phyloP scores from a whole-genome alignment of 2,329 filamentous ascomycete species.

The Hypoxylon sp. region DNA sequence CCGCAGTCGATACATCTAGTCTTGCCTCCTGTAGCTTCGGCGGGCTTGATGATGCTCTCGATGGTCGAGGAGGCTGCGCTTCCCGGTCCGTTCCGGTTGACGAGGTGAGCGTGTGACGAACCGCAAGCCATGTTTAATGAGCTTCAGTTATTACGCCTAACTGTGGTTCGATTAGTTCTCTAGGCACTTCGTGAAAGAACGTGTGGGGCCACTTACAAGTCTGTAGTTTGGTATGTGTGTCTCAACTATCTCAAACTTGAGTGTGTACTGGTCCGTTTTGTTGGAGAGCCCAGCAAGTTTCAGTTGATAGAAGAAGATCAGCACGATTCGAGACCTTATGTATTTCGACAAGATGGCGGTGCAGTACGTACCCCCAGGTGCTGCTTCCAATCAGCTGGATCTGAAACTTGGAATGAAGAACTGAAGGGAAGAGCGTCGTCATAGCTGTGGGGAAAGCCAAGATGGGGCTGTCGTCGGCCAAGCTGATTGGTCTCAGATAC shows the following conservation, averaged over 20 bases:
- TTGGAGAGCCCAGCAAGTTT: not conserved
- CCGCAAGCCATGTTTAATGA: conserved; percentile 53
- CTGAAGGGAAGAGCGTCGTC: conserved; percentile 35
- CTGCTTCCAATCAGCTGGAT: conserved; percentile 18
- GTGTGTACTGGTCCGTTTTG: not conserved
- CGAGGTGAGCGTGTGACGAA: conserved; percentile 53
- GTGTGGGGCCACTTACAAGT: conserved; percentile 6
- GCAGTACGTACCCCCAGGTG: conserved; percentile 27
- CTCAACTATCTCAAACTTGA: conserved; percentile 3
- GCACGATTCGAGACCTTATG: conserved; percentile 11
- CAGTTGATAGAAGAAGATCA: not conserved
- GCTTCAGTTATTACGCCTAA: not conserved
- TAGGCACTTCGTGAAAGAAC: not conserved
- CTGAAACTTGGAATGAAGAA: conserved; percentile 23
- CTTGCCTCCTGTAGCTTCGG: conserved; percentile 58
- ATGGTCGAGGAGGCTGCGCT: conserved; percentile 65
- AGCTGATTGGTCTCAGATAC: conserved; percentile 19
- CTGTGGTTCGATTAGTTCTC: conserved; percentile 12
- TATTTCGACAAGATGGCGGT: conserved; percentile 27
- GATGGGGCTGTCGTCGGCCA: not conserved
- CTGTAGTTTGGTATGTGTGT: conserved; percentile 8
- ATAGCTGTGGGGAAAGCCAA: conserved; percentile 32
- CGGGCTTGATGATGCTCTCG: conserved; percentile 67
- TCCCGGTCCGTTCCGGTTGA: conserved; percentile 64
- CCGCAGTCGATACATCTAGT: conserved; percentile 67